These are phyloP conservation scores for Leccinum subrobustum DNA, from an alignment of 1,284 basidiomycete species.

Conservation along the genomic window DNA sequence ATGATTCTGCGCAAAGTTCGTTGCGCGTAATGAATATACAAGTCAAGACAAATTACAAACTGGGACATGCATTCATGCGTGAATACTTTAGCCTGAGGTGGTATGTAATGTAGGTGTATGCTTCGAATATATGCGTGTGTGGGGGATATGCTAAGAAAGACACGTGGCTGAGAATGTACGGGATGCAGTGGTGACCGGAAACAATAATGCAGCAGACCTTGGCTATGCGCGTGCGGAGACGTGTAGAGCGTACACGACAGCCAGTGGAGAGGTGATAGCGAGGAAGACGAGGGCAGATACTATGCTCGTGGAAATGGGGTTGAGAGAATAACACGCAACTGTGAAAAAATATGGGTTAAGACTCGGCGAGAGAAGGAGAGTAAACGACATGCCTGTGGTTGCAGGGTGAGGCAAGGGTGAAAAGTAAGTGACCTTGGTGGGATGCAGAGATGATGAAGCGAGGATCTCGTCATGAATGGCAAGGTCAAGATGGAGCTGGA, in stretches of 20 bases:
- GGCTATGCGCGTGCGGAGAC: constrained; percentile 5
- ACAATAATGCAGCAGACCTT: not conserved
- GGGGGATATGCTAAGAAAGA: constrained; percentile 11
- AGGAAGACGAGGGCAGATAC: constrained; percentile 20
- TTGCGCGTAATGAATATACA: constrained; percentile 9
- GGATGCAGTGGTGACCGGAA: not conserved
- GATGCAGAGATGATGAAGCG: constrained; percentile 22
- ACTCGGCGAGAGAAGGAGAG: not conserved
- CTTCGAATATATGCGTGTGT: constrained; percentile 12
- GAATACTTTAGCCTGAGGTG: constrained; percentile 2
- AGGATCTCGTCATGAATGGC: constrained; percentile 25
- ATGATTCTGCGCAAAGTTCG: constrained; percentile 2
- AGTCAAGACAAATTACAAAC: constrained; percentile 9
- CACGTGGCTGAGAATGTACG: not conserved
- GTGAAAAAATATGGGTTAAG: constrained; percentile 6
- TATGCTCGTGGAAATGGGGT: constrained; percentile 14
- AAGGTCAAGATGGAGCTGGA: constrained; percentile 30
- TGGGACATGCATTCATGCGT: constrained; percentile 1
- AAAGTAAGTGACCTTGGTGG: constrained; percentile 31
- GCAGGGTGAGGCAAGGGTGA: constrained; percentile 18
- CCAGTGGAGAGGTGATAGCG: constrained; percentile 18
- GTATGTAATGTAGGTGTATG: constrained; percentile 19
- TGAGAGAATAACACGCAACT: constrained; percentile 13
- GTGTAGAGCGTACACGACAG: constrained; percentile 19
- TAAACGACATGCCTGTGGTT: constrained; percentile 16